A percentile compares a stretch with the other conserved stretches of the same genome.
phyloP scores from a whole-genome alignment of 2,329 filamentous ascomycete genomes.

The Decorospora gaudefroyi region DNA sequence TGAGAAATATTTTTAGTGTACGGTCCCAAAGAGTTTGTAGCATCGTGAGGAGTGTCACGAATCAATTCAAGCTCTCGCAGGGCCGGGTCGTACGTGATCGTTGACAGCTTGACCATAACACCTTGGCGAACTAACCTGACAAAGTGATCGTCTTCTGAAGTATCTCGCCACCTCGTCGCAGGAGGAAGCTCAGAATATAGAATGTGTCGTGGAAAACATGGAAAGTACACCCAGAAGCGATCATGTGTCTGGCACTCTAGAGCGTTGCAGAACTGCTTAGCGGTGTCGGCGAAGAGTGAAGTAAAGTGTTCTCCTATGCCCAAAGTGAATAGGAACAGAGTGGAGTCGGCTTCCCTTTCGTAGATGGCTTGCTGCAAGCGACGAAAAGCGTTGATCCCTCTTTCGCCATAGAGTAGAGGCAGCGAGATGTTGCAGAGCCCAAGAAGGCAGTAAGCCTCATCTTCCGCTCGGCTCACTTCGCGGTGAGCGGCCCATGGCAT shows the following conservation, averaged over 20 bases:
- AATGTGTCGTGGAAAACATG: not conserved
- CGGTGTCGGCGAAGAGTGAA: not conserved
- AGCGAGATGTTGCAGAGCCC: constrained; percentile 23
- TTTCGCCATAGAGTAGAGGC: constrained; percentile 32
- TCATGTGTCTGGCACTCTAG: not conserved
- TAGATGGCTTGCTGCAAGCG: constrained; percentile 22
- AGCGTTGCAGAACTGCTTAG: not conserved
- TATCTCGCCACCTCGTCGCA: too few species aligned
- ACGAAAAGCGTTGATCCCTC: constrained; percentile 1
- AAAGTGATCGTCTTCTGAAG: not conserved
- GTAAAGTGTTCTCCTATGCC: too few species aligned
- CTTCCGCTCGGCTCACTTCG: not conserved
- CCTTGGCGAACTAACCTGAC: not conserved
- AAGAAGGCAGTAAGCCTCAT: constrained; percentile 23
- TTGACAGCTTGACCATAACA: not conserved
- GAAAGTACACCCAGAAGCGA: too few species aligned
- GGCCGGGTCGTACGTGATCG: too few species aligned
- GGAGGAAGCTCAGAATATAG: not conserved
- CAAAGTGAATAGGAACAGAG: not conserved
- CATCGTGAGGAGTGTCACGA: too few species aligned
- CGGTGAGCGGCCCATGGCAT: constrained; percentile 24
- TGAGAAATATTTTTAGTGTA: too few species aligned
- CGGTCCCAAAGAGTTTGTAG: too few species aligned
- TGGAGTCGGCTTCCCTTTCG: not conserved
- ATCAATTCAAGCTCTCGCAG: too few species aligned